A percentile compares a stretch with the other conserved stretches of the same genome.
Conservation (phyloP, 2,329 filamentous ascomycete species). For the Aspergillus arachidicola region DNA sequence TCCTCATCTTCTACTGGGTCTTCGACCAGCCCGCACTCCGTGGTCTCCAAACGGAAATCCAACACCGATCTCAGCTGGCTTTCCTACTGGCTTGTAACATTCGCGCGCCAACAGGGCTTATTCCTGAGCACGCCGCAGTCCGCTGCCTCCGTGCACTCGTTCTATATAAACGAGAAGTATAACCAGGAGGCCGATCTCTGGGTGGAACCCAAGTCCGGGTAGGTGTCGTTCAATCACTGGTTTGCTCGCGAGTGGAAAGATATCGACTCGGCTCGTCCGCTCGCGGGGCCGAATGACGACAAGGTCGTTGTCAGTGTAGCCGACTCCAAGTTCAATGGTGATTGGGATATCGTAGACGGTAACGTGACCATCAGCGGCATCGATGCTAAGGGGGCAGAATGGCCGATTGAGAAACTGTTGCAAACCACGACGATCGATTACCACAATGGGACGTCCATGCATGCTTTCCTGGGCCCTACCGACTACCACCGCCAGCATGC, state of each 20-base stretch:
- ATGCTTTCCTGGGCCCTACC: constrained; percentile 9
- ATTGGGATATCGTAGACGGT: not conserved
- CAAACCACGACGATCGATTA: not conserved
- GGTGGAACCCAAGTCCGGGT: constrained; percentile 8
- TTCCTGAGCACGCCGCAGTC: constrained; percentile 16
- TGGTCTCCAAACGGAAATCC: constrained; percentile 10
- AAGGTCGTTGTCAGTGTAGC: constrained; percentile 9
- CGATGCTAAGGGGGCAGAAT: not conserved
- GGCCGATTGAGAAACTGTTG: constrained; percentile 1
- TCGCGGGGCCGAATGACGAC: not conserved
- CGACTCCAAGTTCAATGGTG: constrained; percentile 8
- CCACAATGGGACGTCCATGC: constrained; percentile 7
- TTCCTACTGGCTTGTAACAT: constrained; percentile 16
- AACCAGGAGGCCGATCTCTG: constrained; percentile 3
- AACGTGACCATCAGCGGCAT: not conserved
- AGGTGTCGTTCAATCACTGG: constrained; percentile 19
- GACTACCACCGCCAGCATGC: constrained; percentile 18
- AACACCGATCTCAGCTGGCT: constrained; percentile 13
- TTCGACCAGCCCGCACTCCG: constrained; percentile 15
- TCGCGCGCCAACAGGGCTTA: constrained; percentile 6
- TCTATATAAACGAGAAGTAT: constrained; percentile 10
- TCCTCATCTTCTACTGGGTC: constrained; percentile 15
- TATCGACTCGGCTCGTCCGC: constrained; percentile 4
- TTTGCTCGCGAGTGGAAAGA: constrained; percentile 11
- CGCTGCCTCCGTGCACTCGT: constrained; percentile 6